A percentile compares a stretch with the other conserved stretches of the same genome.
Conservation (phyloP, 306 rosid genomes). For the Rubus parviflorus region DNA sequence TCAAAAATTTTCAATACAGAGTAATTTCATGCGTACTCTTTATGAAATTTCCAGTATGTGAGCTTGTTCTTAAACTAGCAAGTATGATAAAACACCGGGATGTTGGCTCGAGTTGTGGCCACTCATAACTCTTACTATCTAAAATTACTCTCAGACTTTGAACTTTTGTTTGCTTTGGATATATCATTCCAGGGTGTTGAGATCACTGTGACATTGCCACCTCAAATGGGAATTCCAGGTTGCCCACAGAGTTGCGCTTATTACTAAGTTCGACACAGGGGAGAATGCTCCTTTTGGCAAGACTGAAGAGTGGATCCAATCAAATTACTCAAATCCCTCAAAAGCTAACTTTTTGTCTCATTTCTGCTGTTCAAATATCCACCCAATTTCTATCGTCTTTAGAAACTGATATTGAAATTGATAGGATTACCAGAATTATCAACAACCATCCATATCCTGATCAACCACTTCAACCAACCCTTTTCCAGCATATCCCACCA, state of each 20-base stretch:
- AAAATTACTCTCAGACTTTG: background rate
- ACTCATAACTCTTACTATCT: background rate
- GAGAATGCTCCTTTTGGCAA: constrained; percentile 35
- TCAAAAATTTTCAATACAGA: no score
- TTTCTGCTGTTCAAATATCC: constrained; percentile 22
- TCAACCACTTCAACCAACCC: constrained; percentile 66
- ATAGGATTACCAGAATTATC: constrained; percentile 53
- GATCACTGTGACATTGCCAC: background rate
- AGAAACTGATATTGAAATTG: constrained; percentile 34
- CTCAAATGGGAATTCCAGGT: background rate
- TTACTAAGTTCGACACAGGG: background rate
- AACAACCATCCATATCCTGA: constrained; percentile 76
- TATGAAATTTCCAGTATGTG: background rate
- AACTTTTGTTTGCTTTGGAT: constrained; percentile 15
- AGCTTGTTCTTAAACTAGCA: background rate
- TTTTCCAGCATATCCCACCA: constrained; percentile 51
- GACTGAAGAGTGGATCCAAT: constrained; percentile 18
- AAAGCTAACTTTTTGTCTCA: constrained; percentile 23
- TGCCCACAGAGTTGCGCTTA: background rate
- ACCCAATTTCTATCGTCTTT: constrained; percentile 4
- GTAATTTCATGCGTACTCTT: background rate
- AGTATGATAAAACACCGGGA: background rate
- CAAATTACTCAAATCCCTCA: constrained; percentile 24
- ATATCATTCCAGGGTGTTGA: constrained; percentile 17
- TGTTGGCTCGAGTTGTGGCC: background rate